These are phyloP conservation scores for Fusarium tanahbumbuense DNA, from an alignment of 2,329 filamentous ascomycete species.

Conservation along the genomic window DNA sequence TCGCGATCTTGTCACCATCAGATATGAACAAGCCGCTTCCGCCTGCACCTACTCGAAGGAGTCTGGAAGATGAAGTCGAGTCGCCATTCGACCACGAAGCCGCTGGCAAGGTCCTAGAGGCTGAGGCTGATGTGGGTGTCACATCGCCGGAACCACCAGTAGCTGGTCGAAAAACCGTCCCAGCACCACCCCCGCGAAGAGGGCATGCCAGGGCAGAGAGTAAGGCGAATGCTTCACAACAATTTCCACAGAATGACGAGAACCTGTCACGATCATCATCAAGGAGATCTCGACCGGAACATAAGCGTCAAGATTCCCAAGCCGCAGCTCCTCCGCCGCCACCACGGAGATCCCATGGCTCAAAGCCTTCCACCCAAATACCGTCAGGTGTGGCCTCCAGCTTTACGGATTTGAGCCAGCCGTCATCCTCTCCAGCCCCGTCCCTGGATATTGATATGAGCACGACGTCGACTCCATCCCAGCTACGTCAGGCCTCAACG, in stretches of 20 bases:
- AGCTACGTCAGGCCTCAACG: conserved; percentile 20
- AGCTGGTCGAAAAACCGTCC: conserved; percentile 58
- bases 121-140: conserved; percentile 48
- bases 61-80: conserved; percentile 60
- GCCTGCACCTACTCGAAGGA: conserved; percentile 60
- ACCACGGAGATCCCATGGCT: conserved; percentile 60
- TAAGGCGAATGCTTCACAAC: conserved; percentile 44
- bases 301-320: conserved; percentile 55
- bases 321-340: conserved; percentile 67
- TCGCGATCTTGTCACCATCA: conserved; percentile 34
- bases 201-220: conserved; percentile 61
- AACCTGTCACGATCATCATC: conserved; percentile 62
- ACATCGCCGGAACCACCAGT: conserved; percentile 48
- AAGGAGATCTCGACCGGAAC: conserved; percentile 59
- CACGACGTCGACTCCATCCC: conserved; percentile 12
- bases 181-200: conserved; percentile 64
- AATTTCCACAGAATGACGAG: conserved; percentile 50
- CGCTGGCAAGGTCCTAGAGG: conserved; percentile 63
- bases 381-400: conserved; percentile 45
- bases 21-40: conserved; percentile 67
- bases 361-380: conserved; percentile 47
- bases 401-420: conserved; percentile 47
- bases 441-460: conserved; percentile 36
- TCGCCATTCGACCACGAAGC: conserved; percentile 66
- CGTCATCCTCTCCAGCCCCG: conserved; percentile 34